Evolutionary conservation across 225 moss, liverwort and hornwort genomes (phyloP), one percentile per base, ranked within the genome.

Genomic region (Bryum argenteum): DNA sequence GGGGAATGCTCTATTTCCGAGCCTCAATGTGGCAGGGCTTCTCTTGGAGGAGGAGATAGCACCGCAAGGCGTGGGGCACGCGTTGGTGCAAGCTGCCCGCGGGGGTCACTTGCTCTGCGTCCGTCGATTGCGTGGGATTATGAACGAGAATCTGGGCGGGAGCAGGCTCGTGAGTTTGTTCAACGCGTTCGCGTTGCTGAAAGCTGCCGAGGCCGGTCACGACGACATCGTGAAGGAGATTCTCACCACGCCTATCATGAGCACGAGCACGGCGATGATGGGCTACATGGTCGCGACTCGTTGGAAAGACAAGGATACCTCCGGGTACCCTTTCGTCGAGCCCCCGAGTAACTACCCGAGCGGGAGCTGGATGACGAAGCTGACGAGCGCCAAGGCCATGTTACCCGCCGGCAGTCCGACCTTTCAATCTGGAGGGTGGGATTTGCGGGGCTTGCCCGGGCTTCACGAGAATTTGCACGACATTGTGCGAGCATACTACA

Each of bases 31-130:
- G 54, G 79, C 83, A 0, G 79, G 76, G 16, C 79, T 83, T 5
- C 44, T 83, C 54, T 63, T 77, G 33, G 83, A 83, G 58, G 79
- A 74, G 23, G 63, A 79, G 20, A 38, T 83, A 47, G 67, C 55
- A 54, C 84, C 84, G 23, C 84, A 80, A 66, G 84, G 77, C 19
- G 77, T 71, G 38, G 84, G 84, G 3, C 80, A 84, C 67, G 84
- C 84, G 14, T 66, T 84, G 65, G 77, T 84, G 22, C 70, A 77
- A 56, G 80, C 80, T 1, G 47, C 74, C 47, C 74, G 61, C 56
- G 71, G 71, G 6, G 84, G 84, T 11, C 58, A 80, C 61, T 70
- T 80, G 39, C 80, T 74, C 38, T 84, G 84, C 66, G 67, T 84
- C 71, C 80, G 77, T 54, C 66, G 77, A n/a, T 67, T 84, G 26